Evolutionary conservation across 75 land plant species (phyloP).

Genomic region (Pinus tabuliformis): DNA sequence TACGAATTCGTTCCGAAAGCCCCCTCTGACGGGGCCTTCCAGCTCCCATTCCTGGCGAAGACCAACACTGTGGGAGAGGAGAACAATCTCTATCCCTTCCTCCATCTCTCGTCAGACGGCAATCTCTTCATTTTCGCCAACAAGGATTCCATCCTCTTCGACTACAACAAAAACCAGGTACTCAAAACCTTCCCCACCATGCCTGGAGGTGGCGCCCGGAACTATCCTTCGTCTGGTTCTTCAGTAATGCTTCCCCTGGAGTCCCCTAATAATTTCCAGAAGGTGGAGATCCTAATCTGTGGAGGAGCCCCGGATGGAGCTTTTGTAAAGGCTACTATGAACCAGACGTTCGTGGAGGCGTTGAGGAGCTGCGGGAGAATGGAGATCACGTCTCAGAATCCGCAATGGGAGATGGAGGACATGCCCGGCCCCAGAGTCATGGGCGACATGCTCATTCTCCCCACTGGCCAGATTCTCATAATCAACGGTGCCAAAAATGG

Average conservation of each 20-base stretch:
- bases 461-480: conserved; percentile 63
- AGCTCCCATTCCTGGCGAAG: conserved; percentile 21
- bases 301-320: conserved; percentile 65
- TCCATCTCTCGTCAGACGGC: conserved; percentile 26
- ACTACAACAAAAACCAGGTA: conserved; percentile 26
- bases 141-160: conserved; percentile 39
- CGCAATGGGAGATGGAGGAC: conserved; percentile 57
- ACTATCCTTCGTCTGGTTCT: conserved; percentile 37
- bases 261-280: background rate
- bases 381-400: conserved; percentile 40
- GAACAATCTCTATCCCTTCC: conserved; percentile 31
- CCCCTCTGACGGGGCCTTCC: background rate
- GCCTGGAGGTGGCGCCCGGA: conserved; percentile 32
- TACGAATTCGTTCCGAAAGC: conserved; percentile 40
- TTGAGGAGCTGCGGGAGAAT: conserved; percentile 49
- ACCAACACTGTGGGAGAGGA: conserved; percentile 5
- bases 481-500: conserved; percentile 66
- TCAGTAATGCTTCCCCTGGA: conserved; percentile 27
- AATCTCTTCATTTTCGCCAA: conserved; percentile 52
- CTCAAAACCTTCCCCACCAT: conserved; percentile 26
- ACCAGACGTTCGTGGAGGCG: conserved; percentile 27
- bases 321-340: conserved; percentile 4
- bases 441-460: conserved; percentile 80
- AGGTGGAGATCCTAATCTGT: conserved; percentile 42
- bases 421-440: conserved; percentile 72